Conservation (phyloP, 176 grass and related monocot genomes). For the Carex littledalei region DNA sequence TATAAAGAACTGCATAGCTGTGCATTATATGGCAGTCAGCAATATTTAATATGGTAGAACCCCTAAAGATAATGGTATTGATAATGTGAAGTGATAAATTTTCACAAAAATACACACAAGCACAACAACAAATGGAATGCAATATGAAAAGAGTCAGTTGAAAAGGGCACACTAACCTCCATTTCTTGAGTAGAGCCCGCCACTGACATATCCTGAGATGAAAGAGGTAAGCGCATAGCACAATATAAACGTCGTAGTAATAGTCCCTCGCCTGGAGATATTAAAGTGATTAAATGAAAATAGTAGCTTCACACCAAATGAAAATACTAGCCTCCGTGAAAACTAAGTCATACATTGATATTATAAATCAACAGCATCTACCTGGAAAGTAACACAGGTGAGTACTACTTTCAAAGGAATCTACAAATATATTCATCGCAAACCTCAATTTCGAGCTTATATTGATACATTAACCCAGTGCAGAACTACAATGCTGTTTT, state of each 20-base stretch:
- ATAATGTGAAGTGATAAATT: neutral
- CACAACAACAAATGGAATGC: neutral
- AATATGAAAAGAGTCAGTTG: neutral
- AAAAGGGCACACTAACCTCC: constrained; percentile 53
- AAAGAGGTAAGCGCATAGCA: constrained; percentile 99
- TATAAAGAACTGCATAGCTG: neutral
- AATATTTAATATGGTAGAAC: constrained; percentile 3
- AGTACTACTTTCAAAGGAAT: neutral
- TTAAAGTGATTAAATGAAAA: neutral
- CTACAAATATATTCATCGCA: neutral
- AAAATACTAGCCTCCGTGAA: neutral
- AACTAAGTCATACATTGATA: neutral
- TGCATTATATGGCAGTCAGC: neutral
- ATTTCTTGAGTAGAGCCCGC: constrained; percentile 92
- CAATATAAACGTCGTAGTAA: constrained; percentile 95
- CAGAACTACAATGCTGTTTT: neutral
- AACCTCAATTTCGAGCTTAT: neutral
- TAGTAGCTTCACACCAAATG: neutral
- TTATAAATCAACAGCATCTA: neutral
- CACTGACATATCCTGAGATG: constrained; percentile 99
- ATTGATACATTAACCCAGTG: neutral
- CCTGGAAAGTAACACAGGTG: neutral
- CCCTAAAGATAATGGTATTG: neutral
- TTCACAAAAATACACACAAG: neutral
- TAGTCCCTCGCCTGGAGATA: constrained; percentile 72